Evolutionary conservation across 208 protist species (phyloP), one percentile per base, ranked within the genome.

Genomic region (Novymonas esmeraldas): DNA sequence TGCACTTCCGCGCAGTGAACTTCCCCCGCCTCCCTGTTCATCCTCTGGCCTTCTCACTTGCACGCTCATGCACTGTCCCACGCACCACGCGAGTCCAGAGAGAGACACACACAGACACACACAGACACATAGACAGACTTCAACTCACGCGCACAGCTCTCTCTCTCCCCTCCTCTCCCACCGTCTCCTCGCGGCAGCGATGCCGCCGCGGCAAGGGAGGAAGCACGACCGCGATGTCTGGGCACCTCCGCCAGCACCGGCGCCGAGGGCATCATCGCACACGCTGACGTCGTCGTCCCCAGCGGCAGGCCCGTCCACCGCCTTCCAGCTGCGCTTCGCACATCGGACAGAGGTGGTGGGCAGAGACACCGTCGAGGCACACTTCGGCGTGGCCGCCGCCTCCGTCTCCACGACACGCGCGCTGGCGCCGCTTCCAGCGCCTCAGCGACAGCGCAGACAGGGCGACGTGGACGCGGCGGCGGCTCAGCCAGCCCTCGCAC

Each of bases 301-400:
- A 6, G 16, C 61, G 1, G 7, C 14, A 13, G 22, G 39, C 62
- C 14, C 49, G 22, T 18, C 44, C 42, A 29, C 73, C 49, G 31
- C 82, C 76, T 95, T 95, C 48, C 71, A 82, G 60, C 64, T 77
- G 34, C 85, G 79, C 61, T 95, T 95, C 39, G 60, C 89, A 9
- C 79, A 88, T 60, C 66, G 79, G 10, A 79, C 78, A 9, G 64
- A 79, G 56, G 38, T 82, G 11, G 78, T 94, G 6, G 79, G 85
- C 7, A 86, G 82, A 49, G 80, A 85, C 24, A 85, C 81, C 18
- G 75, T 39, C 9, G 78, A 90, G 33, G 89, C 82, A 11, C 80
- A 78, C 9, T 58, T 76, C 26, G 56, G 64, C 39, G 39, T 62
- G 11, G 38, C 24, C 42, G 56, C 48, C 6, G 60, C 36, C 22